phyloP scores from a whole-genome alignment of 2,329 filamentous ascomycete species.

The Aspergillus sclerotialis region DNA sequence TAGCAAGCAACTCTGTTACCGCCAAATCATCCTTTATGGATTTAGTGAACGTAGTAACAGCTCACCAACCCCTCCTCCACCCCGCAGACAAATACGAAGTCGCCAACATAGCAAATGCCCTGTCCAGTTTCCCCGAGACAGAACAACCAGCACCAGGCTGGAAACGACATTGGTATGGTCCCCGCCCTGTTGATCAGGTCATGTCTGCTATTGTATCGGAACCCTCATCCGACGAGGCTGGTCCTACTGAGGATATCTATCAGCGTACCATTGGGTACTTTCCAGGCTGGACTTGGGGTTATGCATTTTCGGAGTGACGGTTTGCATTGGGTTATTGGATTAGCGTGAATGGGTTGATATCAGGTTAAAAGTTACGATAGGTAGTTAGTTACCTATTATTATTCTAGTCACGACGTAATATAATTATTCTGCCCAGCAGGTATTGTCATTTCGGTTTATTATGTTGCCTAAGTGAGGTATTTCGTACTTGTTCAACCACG shows the following conservation, averaged over 20 bases:
- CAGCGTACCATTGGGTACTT: conserved; percentile 4
- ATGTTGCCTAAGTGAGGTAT: no score
- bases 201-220: not conserved
- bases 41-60: conserved; percentile 5
- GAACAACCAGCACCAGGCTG: conserved; percentile 8
- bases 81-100: conserved; percentile 6
- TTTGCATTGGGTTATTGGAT: no score
- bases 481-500: no score
- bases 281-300: conserved; percentile 8
- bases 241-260: not conserved
- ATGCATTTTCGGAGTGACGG: conserved; percentile 54
- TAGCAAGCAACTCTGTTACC: conserved; percentile 8
- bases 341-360: no score
- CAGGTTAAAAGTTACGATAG: no score
- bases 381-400: no score
- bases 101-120: not conserved
- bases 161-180: conserved; percentile 8
- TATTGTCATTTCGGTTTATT: no score
- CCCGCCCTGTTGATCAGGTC: conserved; percentile 1
- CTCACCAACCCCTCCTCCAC: conserved; percentile 2
- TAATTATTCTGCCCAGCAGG: no score
- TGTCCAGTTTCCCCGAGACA: conserved; percentile 4
- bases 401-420: no score
- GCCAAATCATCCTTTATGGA: conserved; percentile 11
- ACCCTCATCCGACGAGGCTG: not conserved